These are phyloP conservation scores for Hymenoscyphus fructigenus DNA, from an alignment of 2,329 filamentous ascomycete species.

Conservation along the genomic window DNA sequence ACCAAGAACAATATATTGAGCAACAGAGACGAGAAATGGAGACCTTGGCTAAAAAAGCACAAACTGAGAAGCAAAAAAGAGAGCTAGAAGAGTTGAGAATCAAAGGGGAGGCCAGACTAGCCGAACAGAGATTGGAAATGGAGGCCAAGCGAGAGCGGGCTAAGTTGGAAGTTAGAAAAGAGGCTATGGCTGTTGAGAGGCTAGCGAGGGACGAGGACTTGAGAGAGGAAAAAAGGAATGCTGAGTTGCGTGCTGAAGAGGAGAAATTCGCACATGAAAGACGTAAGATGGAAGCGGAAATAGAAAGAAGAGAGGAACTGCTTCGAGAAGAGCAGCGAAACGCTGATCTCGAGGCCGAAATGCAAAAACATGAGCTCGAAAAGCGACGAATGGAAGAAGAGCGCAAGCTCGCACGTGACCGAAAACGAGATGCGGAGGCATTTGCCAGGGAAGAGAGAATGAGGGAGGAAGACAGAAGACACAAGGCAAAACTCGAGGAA, in stretches of 20 bases:
- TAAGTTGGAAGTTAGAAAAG: background rate
- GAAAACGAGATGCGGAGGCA: background rate
- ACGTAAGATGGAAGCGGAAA: background rate
- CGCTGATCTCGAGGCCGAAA: background rate
- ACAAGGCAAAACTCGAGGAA: background rate
- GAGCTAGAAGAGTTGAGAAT: background rate
- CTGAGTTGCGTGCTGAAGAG: background rate
- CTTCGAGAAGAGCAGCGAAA: slow-evolving; percentile 1
- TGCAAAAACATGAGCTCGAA: background rate
- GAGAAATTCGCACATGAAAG: background rate
- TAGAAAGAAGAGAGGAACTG: background rate
- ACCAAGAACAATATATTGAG: background rate
- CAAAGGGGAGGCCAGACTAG: background rate
- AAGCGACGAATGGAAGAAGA: slow-evolving; percentile 1
- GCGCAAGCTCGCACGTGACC: background rate
- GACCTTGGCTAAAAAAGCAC: background rate
- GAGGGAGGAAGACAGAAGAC: background rate
- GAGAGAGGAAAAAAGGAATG: background rate
- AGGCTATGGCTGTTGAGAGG: background rate
- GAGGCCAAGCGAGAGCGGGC: background rate
- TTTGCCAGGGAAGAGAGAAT: background rate
- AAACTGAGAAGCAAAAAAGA: background rate
- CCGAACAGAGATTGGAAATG: background rate
- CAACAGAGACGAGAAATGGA: slow-evolving; percentile 3
- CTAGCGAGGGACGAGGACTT: background rate